These are phyloP conservation scores for Tricholoma sp. DNA, from an alignment of 768 basidiomycete genomes.

Conservation along the genomic window DNA sequence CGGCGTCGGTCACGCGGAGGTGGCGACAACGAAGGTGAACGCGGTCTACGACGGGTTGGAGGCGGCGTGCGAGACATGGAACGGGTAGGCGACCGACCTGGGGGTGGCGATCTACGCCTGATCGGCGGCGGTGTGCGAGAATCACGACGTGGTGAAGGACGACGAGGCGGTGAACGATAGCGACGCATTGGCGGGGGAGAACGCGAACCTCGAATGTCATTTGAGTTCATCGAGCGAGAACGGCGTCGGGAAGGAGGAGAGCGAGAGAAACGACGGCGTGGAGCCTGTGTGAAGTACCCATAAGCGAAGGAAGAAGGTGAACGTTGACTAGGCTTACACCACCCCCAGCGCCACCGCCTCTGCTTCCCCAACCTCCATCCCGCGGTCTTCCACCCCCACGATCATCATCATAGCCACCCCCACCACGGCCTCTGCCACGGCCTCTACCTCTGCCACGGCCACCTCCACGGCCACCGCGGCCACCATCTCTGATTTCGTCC, in stretches of 20 bases:
- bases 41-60: slow-evolving; percentile 32
- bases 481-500: slow-evolving; percentile 65
- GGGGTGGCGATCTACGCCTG: slow-evolving; percentile 27
- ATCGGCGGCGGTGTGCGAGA: slow-evolving; percentile 32
- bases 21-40: slow-evolving; percentile 45
- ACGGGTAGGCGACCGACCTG: slow-evolving; percentile 42
- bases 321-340: slow-evolving; percentile 24
- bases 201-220: slow-evolving; percentile 29
- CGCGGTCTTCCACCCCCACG: slow-evolving; percentile 48
- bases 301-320: not conserved
- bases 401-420: slow-evolving; percentile 41
- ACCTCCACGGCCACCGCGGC: slow-evolving; percentile 45
- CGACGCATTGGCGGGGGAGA: slow-evolving; percentile 35
- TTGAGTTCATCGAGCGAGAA: slow-evolving; percentile 30
- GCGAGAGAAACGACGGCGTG: slow-evolving; percentile 42
- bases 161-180: slow-evolving; percentile 38
- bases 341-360: slow-evolving; percentile 49
- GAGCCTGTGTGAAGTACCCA: slow-evolving; percentile 27
- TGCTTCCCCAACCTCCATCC: slow-evolving; percentile 65
- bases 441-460: slow-evolving; percentile 54
- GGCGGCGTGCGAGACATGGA: slow-evolving; percentile 40
- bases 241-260: slow-evolving; percentile 48
- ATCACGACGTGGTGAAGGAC: slow-evolving; percentile 35
- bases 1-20: slow-evolving; percentile 38
- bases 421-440: slow-evolving; percentile 45